Evolutionary conservation across 2,329 filamentous ascomycete genomes (phyloP).

Genomic region (Colletotrichum spinosum): DNA sequence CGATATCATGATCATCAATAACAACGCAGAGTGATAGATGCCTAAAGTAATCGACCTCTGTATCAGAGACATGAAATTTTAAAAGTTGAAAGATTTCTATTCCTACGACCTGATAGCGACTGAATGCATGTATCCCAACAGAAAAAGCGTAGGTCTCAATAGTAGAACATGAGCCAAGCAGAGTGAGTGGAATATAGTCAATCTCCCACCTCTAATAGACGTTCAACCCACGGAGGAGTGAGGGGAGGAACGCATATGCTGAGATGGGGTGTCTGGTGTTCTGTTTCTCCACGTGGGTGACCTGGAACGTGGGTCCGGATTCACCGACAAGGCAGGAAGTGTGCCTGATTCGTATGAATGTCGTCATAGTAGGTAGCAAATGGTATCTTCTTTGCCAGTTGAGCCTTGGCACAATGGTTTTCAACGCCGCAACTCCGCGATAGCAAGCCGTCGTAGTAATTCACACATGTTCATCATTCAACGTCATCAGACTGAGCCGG

Average conservation of each 20-base stretch:
- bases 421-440: slow-evolving; percentile 34
- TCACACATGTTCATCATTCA: slow-evolving; percentile 36
- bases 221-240: slow-evolving; percentile 63
- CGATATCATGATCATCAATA: too few relatives aligned
- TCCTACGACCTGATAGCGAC: background rate
- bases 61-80: too few relatives aligned
- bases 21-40: too few relatives aligned
- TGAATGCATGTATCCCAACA: slow-evolving; percentile 54
- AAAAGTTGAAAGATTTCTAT: background rate
- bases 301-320: background rate
- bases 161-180: slow-evolving; percentile 56
- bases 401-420: slow-evolving; percentile 6
- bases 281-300: slow-evolving; percentile 2
- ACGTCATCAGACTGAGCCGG: slow-evolving; percentile 28
- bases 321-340: background rate
- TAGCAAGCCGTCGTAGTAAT: slow-evolving; percentile 44
- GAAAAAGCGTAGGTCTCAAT: slow-evolving; percentile 62
- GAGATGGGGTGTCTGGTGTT: slow-evolving; percentile 52
- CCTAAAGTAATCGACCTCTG: too few relatives aligned
- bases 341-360: slow-evolving; percentile 20
- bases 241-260: slow-evolving; percentile 66
- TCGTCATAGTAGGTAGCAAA: slow-evolving; percentile 30
- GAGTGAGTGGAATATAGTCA: slow-evolving; percentile 62
- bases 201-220: slow-evolving; percentile 68
- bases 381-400: slow-evolving; percentile 24